A percentile compares a stretch with the other conserved stretches of the same genome.
Evolutionary conservation across 371 early-diverging fungal genomes (phyloP).

Genomic region (Rhizopus stolonifer): DNA sequence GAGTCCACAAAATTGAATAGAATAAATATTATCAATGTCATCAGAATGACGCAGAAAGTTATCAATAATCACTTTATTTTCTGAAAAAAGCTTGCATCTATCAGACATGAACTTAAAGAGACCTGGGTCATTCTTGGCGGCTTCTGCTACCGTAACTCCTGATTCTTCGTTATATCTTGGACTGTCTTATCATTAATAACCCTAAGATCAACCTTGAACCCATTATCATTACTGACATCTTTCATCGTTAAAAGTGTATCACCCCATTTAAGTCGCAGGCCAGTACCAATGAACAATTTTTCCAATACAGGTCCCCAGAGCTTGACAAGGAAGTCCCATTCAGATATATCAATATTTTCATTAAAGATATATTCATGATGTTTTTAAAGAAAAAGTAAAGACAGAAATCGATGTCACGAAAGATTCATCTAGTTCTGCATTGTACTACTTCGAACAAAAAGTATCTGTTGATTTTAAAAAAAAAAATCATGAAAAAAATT

Average conservation of each 20-base stretch:
- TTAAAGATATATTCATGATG: conserved; percentile 3
- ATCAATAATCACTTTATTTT: conserved; percentile 1
- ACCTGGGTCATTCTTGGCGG: conserved; percentile 2
- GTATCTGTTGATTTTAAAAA: too few relatives aligned
- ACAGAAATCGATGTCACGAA: too few relatives aligned
- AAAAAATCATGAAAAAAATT: too few relatives aligned
- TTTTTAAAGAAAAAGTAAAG: too few relatives aligned
- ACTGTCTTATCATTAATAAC: background rate
- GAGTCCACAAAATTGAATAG: conserved; percentile 1
- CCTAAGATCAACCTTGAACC: conserved; percentile 1
- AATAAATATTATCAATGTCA: conserved; percentile 3
- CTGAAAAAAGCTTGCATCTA: conserved; percentile 5
- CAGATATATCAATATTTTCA: conserved; percentile 1
- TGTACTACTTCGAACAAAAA: too few relatives aligned
- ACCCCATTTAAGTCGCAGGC: conserved; percentile 3
- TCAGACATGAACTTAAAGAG: background rate
- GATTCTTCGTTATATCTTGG: conserved; percentile 2
- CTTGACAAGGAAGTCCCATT: conserved; percentile 1
- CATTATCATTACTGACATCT: background rate
- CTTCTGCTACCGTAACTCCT: conserved; percentile 3
- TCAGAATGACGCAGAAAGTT: background rate
- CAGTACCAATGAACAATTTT: background rate
- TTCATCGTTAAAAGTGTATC: conserved; percentile 2
- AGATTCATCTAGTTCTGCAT: too few relatives aligned
- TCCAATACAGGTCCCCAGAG: conserved; percentile 2